Conservation (phyloP, 257 asterid species). For the Solanum corneliomulleri region DNA sequence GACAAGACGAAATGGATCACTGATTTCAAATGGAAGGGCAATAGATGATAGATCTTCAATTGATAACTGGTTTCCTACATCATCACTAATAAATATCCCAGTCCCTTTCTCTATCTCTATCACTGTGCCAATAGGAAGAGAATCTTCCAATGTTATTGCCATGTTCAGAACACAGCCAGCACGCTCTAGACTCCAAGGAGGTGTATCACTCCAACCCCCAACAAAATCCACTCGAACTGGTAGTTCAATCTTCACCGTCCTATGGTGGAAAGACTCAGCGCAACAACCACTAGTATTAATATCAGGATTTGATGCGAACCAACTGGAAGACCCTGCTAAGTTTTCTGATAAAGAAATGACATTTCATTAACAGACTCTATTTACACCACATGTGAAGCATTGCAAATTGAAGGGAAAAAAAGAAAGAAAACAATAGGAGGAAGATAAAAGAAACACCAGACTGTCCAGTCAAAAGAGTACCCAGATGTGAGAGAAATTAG, state of each 20-base stretch:
- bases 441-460: not conserved
- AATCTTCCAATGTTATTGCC: constrained; percentile 72
- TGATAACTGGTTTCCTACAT: constrained; percentile 44
- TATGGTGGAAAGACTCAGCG: constrained; percentile 36
- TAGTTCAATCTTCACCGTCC: constrained; percentile 70
- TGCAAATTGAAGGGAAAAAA: not conserved
- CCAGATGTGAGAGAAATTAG: not conserved
- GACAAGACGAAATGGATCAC: constrained; percentile 84
- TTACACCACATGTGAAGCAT: not conserved
- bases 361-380: not conserved
- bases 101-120: constrained; percentile 45
- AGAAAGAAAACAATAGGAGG: not conserved
- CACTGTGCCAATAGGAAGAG: constrained; percentile 76
- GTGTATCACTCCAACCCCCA: constrained; percentile 99
- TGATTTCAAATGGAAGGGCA: constrained; percentile 59
- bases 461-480: not conserved
- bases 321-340: constrained; percentile 23
- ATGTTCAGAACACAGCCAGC: constrained; percentile 87
- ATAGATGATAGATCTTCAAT: constrained; percentile 43
- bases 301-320: constrained; percentile 14
- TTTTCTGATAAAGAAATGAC: constrained; percentile 22
- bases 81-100: constrained; percentile 49
- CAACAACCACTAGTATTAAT: constrained; percentile 14
- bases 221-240: constrained; percentile 96
- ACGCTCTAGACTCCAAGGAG: constrained; percentile 99